phyloP scores from a whole-genome alignment of 208 protist genomes.

The Entamoeba invadens region DNA sequence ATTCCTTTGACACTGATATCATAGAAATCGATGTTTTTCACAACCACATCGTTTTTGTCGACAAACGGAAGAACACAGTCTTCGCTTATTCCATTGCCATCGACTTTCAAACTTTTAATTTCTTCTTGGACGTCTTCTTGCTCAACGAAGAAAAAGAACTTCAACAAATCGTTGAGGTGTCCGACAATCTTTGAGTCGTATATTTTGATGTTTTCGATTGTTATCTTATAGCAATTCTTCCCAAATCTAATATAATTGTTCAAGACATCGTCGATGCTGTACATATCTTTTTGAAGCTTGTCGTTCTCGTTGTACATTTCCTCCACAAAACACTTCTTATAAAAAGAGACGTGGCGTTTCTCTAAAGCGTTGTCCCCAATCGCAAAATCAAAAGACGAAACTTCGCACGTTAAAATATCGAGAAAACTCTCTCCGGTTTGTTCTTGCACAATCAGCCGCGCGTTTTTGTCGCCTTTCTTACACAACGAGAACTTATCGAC shows the following conservation, averaged over 20 bases:
- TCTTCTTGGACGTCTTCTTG: not conserved
- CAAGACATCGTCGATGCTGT: too few species aligned
- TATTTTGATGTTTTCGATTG: not conserved
- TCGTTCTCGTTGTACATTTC: too few species aligned
- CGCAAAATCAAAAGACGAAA: too few species aligned
- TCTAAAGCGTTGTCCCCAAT: too few species aligned
- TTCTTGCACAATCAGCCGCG: too few species aligned
- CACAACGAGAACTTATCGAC: too few species aligned
- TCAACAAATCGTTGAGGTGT: not conserved
- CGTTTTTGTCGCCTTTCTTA: too few species aligned
- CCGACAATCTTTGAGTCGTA: not conserved
- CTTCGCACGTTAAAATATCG: too few species aligned
- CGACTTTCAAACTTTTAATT: not conserved
- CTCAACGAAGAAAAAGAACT: not conserved
- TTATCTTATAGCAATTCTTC: not conserved
- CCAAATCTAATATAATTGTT: not conserved
- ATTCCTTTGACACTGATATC: not conserved
- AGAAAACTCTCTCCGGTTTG: too few species aligned
- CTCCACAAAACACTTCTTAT: too few species aligned
- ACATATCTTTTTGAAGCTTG: too few species aligned
- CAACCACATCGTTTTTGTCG: not conserved
- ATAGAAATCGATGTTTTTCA: not conserved
- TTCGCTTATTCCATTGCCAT: not conserved
- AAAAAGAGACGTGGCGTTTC: too few species aligned
- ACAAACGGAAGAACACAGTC: not conserved